These are phyloP conservation scores for Cymbopogon flexuosus DNA, from an alignment of 202 grass and related monocot species.

Conservation along the genomic window DNA sequence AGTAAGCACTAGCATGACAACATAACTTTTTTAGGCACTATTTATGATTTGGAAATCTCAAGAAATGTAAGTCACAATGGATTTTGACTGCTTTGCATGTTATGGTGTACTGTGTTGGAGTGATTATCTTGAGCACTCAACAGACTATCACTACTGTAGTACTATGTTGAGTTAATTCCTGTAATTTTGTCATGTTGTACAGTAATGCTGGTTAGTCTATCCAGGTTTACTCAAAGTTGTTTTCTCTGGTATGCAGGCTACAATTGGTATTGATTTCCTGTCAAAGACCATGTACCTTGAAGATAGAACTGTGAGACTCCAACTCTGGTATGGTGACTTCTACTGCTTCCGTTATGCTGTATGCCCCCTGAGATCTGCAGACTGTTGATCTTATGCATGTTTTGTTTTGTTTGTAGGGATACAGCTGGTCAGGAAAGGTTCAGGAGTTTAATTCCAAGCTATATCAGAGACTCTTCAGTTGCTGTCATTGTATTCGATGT, in stretches of 20 bases:
- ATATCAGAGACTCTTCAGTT: slow-evolving; percentile 84
- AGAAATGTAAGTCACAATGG: not conserved
- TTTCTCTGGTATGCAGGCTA: slow-evolving; percentile 53
- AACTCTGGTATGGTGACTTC: slow-evolving; percentile 66
- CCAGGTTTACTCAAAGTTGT: slow-evolving; percentile 5
- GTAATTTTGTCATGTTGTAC: too few species aligned
- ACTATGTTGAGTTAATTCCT: not conserved
- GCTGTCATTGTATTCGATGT: slow-evolving; percentile 88
- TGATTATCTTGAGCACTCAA: not conserved
- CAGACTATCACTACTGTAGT: too few species aligned
- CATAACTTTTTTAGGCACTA: not conserved
- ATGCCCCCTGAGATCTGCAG: not conserved
- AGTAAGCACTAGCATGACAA: not conserved
- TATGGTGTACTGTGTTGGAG: not conserved
- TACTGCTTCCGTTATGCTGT: not conserved
- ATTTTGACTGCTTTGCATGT: not conserved
- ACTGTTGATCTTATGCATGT: not conserved
- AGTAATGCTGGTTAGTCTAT: not conserved
- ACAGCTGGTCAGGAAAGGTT: slow-evolving; percentile 89
- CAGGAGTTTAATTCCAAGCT: slow-evolving; percentile 89
- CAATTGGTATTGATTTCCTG: slow-evolving; percentile 90
- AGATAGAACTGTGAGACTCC: slow-evolving; percentile 87
- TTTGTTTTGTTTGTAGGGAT: slow-evolving; percentile 51
- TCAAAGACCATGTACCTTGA: slow-evolving; percentile 95
- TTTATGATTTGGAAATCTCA: not conserved